Conservation (phyloP, 2,329 filamentous ascomycete species). For the Aspergillus neoniger region DNA sequence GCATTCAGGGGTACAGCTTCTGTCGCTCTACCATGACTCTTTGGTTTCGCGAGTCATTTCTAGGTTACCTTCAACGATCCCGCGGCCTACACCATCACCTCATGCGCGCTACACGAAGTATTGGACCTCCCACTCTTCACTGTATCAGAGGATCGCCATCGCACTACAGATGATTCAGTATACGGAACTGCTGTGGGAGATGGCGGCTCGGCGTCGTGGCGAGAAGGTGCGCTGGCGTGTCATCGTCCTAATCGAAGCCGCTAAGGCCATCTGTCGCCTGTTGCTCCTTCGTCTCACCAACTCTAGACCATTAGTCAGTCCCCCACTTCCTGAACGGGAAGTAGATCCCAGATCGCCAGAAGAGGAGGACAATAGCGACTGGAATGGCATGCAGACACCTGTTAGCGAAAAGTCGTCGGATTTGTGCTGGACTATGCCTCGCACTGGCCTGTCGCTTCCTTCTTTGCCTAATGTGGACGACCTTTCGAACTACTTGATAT, state of each 20-base stretch:
- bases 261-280: conserved; percentile 83
- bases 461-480: conserved; percentile 78
- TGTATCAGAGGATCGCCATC: conserved; percentile 80
- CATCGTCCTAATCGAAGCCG: conserved; percentile 77
- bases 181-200: conserved; percentile 94
- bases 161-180: conserved; percentile 89
- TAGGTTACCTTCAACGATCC: conserved; percentile 56
- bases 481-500: conserved; percentile 82
- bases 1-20: conserved; percentile 83
- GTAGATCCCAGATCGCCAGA: conserved; percentile 65
- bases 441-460: conserved; percentile 83
- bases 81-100: conserved; percentile 54
- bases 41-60: conserved; percentile 70
- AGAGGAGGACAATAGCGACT: conserved; percentile 45
- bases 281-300: conserved; percentile 80
- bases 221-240: conserved; percentile 81
- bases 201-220: conserved; percentile 85
- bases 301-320: conserved; percentile 77
- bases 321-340: conserved; percentile 83
- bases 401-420: conserved; percentile 45
- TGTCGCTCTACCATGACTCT: conserved; percentile 90
- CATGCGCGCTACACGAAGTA: conserved; percentile 66
- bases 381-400: conserved; percentile 51
- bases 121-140: conserved; percentile 61
- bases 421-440: conserved; percentile 83